phyloP scores from a whole-genome alignment of 306 rosid species.

The Vigna hirtella region DNA sequence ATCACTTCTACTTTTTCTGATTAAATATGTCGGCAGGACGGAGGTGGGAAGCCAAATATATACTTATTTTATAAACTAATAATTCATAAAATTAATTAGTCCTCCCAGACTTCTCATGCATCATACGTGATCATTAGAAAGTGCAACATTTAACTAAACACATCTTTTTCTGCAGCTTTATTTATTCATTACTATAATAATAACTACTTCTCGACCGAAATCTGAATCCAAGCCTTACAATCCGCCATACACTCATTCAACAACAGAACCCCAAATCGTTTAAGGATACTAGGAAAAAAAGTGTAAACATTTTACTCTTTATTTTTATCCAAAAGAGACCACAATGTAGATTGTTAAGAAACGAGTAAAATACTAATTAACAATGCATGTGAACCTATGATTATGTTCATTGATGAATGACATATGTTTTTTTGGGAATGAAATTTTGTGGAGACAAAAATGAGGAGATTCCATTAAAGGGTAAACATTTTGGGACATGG shows the following conservation, averaged over 20 bases:
- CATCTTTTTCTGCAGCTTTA: constrained; percentile 2
- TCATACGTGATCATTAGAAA: constrained; percentile 21
- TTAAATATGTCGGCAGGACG: constrained; percentile 32
- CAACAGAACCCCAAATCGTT: too few relatives aligned
- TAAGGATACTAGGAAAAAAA: too few relatives aligned
- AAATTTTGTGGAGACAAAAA: too few relatives aligned
- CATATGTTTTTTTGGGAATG: too few relatives aligned
- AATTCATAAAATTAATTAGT: constrained; percentile 30
- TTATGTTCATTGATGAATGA: too few relatives aligned
- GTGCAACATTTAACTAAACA: background rate
- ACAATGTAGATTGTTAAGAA: too few relatives aligned
- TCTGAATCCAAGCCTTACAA: constrained; percentile 20
- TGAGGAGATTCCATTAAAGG: too few relatives aligned
- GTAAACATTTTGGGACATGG: background rate
- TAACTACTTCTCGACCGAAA: constrained; percentile 13
- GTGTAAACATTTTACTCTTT: too few relatives aligned
- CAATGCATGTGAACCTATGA: too few relatives aligned
- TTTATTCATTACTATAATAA: background rate
- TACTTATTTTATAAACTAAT: constrained; percentile 29
- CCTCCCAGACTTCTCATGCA: constrained; percentile 17
- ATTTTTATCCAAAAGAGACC: too few relatives aligned
- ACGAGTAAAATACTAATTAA: too few relatives aligned
- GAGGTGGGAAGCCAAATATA: constrained; percentile 33
- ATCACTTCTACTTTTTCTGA: background rate
- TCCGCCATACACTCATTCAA: background rate